phyloP scores from a whole-genome alignment of 495 filamentous ascomycete species.

The Trichoderma reesei region DNA sequence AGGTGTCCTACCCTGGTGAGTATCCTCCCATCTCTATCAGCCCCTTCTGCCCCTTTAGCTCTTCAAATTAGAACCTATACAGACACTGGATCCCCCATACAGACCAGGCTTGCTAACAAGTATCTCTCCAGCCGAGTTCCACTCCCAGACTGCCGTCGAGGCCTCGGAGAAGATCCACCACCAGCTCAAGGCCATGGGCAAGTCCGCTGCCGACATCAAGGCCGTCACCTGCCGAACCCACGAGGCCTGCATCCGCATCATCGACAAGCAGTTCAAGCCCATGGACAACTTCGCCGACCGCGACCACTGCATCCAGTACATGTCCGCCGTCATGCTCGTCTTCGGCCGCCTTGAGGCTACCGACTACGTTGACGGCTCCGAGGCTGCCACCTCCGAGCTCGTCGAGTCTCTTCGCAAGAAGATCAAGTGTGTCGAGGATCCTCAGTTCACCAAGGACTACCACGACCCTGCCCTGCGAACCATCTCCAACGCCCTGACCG shows the following conservation, averaged over 20 bases:
- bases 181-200: conserved; percentile 72
- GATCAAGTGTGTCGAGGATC: conserved; percentile 93
- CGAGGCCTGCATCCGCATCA: conserved; percentile 96
- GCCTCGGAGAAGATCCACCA: conserved; percentile 78
- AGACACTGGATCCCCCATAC: too few relatives aligned
- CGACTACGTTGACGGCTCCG: conserved; percentile 85
- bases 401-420: conserved; percentile 82
- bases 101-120: neutral
- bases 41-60: neutral
- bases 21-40: neutral
- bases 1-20: conserved; percentile 92
- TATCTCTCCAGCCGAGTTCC: conserved; percentile 69
- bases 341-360: conserved; percentile 83
- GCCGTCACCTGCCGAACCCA: conserved; percentile 88
- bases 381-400: conserved; percentile 81
- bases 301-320: conserved; percentile 99
- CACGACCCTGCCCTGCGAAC: conserved; percentile 85
- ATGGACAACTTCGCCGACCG: conserved; percentile 99
- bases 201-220: conserved; percentile 91
- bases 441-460: conserved; percentile 88
- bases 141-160: conserved; percentile 97
- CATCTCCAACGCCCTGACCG: conserved; percentile 91
- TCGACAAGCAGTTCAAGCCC: conserved; percentile 99
- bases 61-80: neutral
- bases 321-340: conserved; percentile 90